Percentiles rank a stretch among this genome's conserved stretches.
phyloP scores from a whole-genome alignment of 352 stramenopile genomes.

The Achlya hypogyna region DNA sequence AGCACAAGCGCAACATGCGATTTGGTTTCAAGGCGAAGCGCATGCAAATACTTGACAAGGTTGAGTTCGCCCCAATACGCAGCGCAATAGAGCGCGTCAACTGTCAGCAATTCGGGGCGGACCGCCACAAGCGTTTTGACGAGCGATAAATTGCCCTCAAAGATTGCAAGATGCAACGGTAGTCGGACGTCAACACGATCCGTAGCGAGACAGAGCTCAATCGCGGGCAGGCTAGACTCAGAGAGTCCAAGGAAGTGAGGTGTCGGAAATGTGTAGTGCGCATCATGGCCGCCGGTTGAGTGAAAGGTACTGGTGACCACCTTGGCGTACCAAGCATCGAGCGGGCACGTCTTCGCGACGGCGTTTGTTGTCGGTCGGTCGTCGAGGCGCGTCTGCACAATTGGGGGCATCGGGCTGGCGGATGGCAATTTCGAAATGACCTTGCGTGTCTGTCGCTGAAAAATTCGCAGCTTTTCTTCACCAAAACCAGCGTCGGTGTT shows the following conservation, averaged over 20 bases:
- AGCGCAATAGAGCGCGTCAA: conserved; percentile 9
- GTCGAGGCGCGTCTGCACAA: background rate
- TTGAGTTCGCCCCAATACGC: background rate
- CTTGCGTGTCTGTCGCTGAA: background rate
- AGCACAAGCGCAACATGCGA: background rate
- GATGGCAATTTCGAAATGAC: background rate
- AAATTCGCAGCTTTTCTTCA: background rate
- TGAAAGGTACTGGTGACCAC: background rate
- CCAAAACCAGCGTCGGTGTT: background rate
- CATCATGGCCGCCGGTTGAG: background rate
- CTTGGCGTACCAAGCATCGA: conserved; percentile 3
- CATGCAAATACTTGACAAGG: conserved; percentile 6
- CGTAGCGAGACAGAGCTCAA: background rate
- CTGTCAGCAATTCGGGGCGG: background rate
- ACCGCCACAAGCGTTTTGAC: background rate
- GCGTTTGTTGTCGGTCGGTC: background rate
- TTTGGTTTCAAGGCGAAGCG: background rate
- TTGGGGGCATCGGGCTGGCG: background rate
- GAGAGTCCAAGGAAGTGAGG: background rate
- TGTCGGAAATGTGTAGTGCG: background rate
- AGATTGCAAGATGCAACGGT: conserved; percentile 15
- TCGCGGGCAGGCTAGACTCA: background rate
- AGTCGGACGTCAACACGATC: background rate
- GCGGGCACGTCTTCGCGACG: background rate
- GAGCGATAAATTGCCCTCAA: conserved; percentile 8